A percentile compares a stretch with the other conserved stretches of the same genome.
Evolutionary conservation across 1,284 basidiomycete genomes (phyloP).

Genomic region (Jaminaea rosea): DNA sequence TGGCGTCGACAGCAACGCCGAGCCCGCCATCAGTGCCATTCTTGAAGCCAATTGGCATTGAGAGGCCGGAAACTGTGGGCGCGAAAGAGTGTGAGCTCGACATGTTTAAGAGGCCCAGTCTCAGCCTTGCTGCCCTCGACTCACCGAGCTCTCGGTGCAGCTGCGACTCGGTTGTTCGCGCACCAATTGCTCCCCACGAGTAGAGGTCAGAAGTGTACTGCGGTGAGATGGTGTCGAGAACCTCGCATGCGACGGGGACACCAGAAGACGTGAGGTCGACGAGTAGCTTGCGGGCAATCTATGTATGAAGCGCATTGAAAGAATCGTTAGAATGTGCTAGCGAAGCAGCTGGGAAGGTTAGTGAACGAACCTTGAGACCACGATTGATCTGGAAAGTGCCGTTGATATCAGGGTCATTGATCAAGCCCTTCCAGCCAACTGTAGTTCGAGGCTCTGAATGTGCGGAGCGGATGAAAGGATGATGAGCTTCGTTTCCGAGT

Average conservation of each 20-base stretch:
- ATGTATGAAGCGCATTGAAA: too few relatives aligned
- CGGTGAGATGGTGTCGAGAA: slow-evolving; percentile 60
- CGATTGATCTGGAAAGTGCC: slow-evolving; percentile 95
- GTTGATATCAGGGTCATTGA: slow-evolving; percentile 72
- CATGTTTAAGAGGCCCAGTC: too few relatives aligned
- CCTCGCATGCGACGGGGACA: slow-evolving; percentile 85
- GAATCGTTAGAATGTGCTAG: too few relatives aligned
- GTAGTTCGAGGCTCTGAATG: slow-evolving; percentile 66
- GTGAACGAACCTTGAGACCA: slow-evolving; percentile 50
- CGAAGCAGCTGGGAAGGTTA: too few relatives aligned
- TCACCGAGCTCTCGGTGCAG: slow-evolving; percentile 49
- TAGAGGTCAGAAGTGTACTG: slow-evolving; percentile 61
- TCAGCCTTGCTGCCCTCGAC: too few relatives aligned
- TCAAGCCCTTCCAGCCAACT: slow-evolving; percentile 62
- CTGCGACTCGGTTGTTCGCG: slow-evolving; percentile 66
- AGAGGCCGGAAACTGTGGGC: slow-evolving; percentile 33
- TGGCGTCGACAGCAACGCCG: slow-evolving; percentile 45
- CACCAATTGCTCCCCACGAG: slow-evolving; percentile 96
- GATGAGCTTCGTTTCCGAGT: neutral
- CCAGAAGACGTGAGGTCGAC: slow-evolving; percentile 80
- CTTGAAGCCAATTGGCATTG: slow-evolving; percentile 70
- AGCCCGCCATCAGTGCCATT: slow-evolving; percentile 88
- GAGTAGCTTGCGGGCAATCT: slow-evolving; percentile 74
- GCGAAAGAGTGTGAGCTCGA: too few relatives aligned
- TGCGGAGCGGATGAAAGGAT: neutral